Evolutionary conservation across 495 filamentous ascomycete genomes (phyloP).

Genomic region (Parathielavia appendiculata): DNA sequence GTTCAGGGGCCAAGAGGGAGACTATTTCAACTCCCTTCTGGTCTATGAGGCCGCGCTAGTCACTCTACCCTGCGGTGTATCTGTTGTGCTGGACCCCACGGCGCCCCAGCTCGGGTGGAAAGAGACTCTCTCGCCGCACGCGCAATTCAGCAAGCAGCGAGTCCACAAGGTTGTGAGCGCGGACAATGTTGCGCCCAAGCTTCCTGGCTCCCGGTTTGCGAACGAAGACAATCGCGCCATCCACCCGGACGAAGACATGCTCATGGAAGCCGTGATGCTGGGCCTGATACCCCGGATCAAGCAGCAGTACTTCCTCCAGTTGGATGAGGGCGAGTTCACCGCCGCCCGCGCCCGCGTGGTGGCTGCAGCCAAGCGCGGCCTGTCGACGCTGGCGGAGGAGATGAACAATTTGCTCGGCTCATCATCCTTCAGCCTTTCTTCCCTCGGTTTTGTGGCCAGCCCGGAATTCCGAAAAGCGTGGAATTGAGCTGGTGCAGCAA

Average conservation of each 20-base stretch:
- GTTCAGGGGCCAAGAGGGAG: no score
- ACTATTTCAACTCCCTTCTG: not conserved
- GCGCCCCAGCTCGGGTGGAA: not conserved
- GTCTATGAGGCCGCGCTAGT: not conserved
- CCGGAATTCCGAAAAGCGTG: no score
- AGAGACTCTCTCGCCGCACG: not conserved
- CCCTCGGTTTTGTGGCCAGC: no score
- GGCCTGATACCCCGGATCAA: not conserved
- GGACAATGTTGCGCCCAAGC: not conserved
- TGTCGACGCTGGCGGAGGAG: not conserved
- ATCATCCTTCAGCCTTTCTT: not conserved
- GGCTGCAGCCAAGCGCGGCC: not conserved
- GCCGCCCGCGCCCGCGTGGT: not conserved
- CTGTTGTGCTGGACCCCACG: not conserved
- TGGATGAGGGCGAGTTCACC: not conserved
- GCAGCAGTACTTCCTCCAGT: not conserved
- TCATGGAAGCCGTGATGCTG: not conserved
- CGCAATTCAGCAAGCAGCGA: not conserved
- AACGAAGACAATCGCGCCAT: not conserved
- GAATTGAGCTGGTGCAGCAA: no score
- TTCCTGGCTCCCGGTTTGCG: no score
- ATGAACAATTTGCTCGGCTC: not conserved
- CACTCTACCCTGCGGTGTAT: not conserved
- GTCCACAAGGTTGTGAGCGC: not conserved
- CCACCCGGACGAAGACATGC: not conserved